phyloP scores from a whole-genome alignment of 768 basidiomycete species.

The Suillus cothurnatus region DNA sequence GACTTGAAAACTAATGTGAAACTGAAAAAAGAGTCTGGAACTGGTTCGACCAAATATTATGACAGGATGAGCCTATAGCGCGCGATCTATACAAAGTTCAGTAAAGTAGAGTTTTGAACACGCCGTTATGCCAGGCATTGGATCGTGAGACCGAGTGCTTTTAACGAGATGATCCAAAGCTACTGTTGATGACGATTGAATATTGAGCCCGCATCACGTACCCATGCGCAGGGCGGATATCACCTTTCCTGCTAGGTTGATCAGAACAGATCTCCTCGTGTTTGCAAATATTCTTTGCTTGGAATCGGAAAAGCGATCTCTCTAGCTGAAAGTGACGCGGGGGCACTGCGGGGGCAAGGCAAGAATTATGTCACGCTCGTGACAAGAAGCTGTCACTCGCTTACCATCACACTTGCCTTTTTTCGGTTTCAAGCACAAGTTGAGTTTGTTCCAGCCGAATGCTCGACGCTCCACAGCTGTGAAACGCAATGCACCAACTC shows the following conservation, averaged over 20 bases:
- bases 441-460: background rate
- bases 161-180: slow-evolving; percentile 9
- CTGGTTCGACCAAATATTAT: background rate
- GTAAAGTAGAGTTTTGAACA: slow-evolving; percentile 4
- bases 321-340: slow-evolving; percentile 9
- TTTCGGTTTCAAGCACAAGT: background rate
- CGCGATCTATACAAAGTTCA: slow-evolving; percentile 6
- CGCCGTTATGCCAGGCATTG: background rate
- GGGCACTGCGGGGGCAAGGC: slow-evolving; percentile 15
- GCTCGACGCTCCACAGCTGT: background rate
- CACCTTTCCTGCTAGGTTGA: slow-evolving; percentile 14
- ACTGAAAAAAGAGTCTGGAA: background rate
- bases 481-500: slow-evolving; percentile 6
- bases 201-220: slow-evolving; percentile 1
- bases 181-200: background rate
- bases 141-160: slow-evolving; percentile 11
- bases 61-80: slow-evolving; percentile 1
- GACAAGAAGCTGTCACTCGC: slow-evolving; percentile 12
- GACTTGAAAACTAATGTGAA: background rate
- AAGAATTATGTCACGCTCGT: slow-evolving; percentile 9
- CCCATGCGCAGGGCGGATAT: slow-evolving; percentile 10
- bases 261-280: slow-evolving; percentile 16
- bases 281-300: slow-evolving; percentile 8
- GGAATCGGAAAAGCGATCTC: slow-evolving; percentile 16
- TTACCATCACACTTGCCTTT: slow-evolving; percentile 16